Evolutionary conservation across 345 rosid species (phyloP).

Genomic region (Lumnitzera littorea): DNA sequence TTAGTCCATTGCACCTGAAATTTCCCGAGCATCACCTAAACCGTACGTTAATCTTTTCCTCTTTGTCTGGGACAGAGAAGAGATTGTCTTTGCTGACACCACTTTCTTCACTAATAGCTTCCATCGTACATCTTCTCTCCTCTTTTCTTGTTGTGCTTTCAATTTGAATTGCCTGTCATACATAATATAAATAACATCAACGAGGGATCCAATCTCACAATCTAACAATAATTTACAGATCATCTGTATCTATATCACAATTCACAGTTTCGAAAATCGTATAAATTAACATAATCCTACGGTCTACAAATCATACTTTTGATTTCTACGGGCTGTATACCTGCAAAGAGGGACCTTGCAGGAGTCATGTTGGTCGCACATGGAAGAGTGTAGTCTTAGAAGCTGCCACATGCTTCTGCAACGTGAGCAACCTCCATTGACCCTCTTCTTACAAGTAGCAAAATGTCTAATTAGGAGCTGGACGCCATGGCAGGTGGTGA

Average conservation of each 20-base stretch:
- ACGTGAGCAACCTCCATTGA: constrained; percentile 52
- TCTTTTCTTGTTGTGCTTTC: constrained; percentile 25
- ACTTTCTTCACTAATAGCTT: constrained; percentile 32
- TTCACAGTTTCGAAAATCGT: too few species aligned
- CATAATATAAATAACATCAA: not conserved
- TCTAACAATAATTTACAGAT: too few species aligned
- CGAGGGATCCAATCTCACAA: too few species aligned
- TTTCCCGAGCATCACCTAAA: constrained; percentile 4
- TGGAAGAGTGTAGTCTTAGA: constrained; percentile 66
- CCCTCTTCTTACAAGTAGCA: constrained; percentile 51
- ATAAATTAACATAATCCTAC: too few species aligned
- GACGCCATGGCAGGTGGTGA: constrained; percentile 62
- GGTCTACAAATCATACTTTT: too few species aligned
- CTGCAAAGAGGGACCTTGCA: constrained; percentile 93
- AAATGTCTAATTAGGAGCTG: constrained; percentile 71
- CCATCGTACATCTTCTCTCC: constrained; percentile 26
- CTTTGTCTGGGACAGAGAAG: constrained; percentile 23
- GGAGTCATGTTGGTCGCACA: constrained; percentile 50
- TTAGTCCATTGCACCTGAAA: not conserved
- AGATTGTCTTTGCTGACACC: constrained; percentile 22
- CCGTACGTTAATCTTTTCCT: constrained; percentile 12
- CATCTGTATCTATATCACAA: too few species aligned
- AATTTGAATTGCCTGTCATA: constrained; percentile 28
- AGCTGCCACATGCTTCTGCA: constrained; percentile 92
- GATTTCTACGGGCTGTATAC: constrained; percentile 20